Evolutionary conservation across 495 filamentous ascomycete species (phyloP), one percentile per base, ranked within the genome.

Genomic region (Melanomma pulvis-pyrius): DNA sequence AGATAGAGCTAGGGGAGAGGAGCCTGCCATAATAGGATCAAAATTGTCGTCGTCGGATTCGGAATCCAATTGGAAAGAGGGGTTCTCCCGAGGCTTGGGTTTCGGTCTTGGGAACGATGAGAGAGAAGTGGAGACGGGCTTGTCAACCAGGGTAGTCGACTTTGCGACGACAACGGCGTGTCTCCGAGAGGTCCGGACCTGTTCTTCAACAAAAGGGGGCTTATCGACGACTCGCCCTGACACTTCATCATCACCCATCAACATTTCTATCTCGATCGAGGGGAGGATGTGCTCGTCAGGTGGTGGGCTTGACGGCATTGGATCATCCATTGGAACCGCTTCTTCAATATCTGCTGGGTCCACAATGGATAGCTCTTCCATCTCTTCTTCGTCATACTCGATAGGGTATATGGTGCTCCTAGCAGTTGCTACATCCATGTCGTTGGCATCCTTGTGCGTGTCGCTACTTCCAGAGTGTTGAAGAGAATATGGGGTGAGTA

Each of bases 401-500:
- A 15, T 4, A 47, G 2, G n/a, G 29, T 3, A 5, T 17, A 9
- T 13, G 54, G 26, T 28, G 15, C 13, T 25, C 11, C 11, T 7
- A 7, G 6, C 51, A 54, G 24, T 24, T 21, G 21, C 22, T 4
- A 12, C 21, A 32, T 5, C 19, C 9, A 5, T 28, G 2, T 49
- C 13, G 22, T 28, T 7, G 13, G 26, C 26, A 50, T 8, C 41
- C 57, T 62, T 26, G 3, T 2, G 30, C 2, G 29, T 1, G 9
- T 53, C 46, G n/a, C 22, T 28, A 15, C 2, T n/a, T 13, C 30
- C 46, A 26, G 21, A 17, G 29, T n/a, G 19, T 15, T 52, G 46
- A 19, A 52, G 47, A 24, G 59, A 50, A 52, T 21, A 32, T 52
- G 59, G 59, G 15, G 59, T 61, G 25, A 39, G 59, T n/a, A 61